Conservation (phyloP, 2,329 filamentous ascomycete genomes). For the Colletotrichum karsti region DNA sequence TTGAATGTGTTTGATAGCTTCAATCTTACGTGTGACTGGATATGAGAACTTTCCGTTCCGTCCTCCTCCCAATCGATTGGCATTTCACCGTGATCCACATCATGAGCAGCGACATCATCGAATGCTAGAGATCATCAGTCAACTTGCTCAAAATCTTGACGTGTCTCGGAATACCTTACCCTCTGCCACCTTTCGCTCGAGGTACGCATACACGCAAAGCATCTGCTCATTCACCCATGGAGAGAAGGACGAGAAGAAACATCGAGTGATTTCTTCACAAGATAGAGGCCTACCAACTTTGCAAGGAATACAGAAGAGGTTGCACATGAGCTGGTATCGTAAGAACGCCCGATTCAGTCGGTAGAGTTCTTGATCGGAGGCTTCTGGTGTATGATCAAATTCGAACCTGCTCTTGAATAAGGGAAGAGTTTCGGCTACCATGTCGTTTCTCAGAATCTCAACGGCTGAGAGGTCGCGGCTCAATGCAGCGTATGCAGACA, state of each 20-base stretch:
- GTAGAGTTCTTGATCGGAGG: not conserved
- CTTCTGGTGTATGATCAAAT: not conserved
- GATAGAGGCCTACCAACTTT: not conserved
- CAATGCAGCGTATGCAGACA: not conserved
- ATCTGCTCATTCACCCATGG: slow-evolving; percentile 5
- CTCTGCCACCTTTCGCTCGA: not conserved
- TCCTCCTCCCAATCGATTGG: not conserved
- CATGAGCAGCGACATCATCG: not conserved
- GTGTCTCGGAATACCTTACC: not conserved
- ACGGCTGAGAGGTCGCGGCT: not conserved
- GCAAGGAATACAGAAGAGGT: not conserved
- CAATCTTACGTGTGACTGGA: not conserved
- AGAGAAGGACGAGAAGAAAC: not conserved
- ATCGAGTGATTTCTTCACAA: not conserved
- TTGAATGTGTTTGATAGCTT: no score
- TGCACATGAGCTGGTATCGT: slow-evolving; percentile 2
- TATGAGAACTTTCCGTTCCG: not conserved
- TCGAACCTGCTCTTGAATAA: not conserved
- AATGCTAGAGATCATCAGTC: not conserved
- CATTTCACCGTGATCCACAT: not conserved
- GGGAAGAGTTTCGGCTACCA: not conserved
- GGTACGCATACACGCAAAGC: not conserved
- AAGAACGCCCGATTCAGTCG: not conserved
- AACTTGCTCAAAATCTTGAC: not conserved
- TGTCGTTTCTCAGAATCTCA: not conserved